Evolutionary conservation across 129 eudicot species (phyloP), one percentile per base, ranked within the genome.

Genomic region (Lactuca saligna): DNA sequence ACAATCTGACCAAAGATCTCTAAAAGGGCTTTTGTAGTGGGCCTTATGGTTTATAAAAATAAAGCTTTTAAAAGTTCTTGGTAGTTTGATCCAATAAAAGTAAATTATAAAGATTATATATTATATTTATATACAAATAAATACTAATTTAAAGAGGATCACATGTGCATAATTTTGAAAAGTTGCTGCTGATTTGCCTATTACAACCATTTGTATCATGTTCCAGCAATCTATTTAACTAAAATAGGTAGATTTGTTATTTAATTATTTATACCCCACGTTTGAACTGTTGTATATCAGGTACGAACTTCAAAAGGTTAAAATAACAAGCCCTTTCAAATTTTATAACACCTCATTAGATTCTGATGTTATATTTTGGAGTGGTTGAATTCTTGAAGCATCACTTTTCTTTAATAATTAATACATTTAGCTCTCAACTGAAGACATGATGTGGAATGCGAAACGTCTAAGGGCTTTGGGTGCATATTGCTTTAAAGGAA

Each of bases 401-500:
- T 12, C 15, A 3, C 9, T 10, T 10, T 46, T 2, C 7, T 42
- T 46, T 46, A 46, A 46, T 46, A 46, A 8, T 46, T 46, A 46
- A 46, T 46, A 46, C 49, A 42, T 42, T 42, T 42, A 42, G 49
- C 49, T 8, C 10, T 39, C 7, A 7, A 39, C 8, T 39, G 49
- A 42, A 25, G 29, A 25, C 29, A 25, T 25, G 29, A 25, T 25
- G 29, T 25, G 29, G 29, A 25, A 25, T 25, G 29, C 51, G 12
- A 46, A 46, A 11, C 3, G 12, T 5, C 14, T 4, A 37, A 20
- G 25, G 41, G 50, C 17, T 72, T 62, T 51, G 33, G 42, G 33
- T 72, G 77, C 63, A 38, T 12, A 63, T 63, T 7, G 17, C 48
- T 64, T 32, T 12, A 46, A 42, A 56, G 13, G 34, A 33, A 68